These are phyloP conservation scores for Daedaleopsis nitida DNA, from an alignment of 768 basidiomycete genomes.

Conservation along the genomic window DNA sequence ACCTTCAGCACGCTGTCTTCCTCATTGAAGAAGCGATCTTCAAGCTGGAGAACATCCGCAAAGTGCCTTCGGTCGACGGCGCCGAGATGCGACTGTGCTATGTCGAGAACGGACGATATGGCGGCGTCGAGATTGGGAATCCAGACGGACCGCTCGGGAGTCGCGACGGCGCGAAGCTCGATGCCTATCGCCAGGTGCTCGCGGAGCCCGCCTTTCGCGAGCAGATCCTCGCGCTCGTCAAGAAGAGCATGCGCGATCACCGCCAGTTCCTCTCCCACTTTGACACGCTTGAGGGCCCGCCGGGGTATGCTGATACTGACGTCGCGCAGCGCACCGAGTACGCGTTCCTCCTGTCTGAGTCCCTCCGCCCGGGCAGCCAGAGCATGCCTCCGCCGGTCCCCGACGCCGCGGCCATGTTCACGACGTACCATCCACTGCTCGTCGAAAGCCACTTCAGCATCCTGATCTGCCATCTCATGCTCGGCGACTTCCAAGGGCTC, in stretches of 20 bases:
- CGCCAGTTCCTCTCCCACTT: conserved; percentile 85
- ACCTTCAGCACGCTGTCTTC: conserved; percentile 76
- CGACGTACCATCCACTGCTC: conserved; percentile 88
- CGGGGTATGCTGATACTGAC: conserved; percentile 33
- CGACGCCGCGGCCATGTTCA: conserved; percentile 64
- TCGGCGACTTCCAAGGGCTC: conserved; percentile 69
- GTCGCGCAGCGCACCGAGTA: conserved; percentile 59
- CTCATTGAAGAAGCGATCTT: conserved; percentile 76
- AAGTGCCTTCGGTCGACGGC: conserved; percentile 60
- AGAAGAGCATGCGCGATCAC: conserved; percentile 81
- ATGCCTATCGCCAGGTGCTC: conserved; percentile 64
- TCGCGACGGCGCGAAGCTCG: conserved; percentile 55
- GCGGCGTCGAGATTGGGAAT: conserved; percentile 85
- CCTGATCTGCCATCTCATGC: conserved; percentile 72
- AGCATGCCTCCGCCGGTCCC: conserved; percentile 37
- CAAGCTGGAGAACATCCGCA: conserved; percentile 67
- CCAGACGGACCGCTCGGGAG: conserved; percentile 76
- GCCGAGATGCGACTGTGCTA: conserved; percentile 78
- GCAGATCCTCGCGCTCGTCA: conserved; percentile 58
- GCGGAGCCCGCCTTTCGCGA: conserved; percentile 58
- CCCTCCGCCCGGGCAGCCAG: conserved; percentile 63
- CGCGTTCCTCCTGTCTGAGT: conserved; percentile 70
- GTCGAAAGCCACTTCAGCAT: conserved; percentile 86
- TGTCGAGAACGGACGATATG: conserved; percentile 73
- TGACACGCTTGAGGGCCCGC: conserved; percentile 62